Base-by-base conservation (phyloP, 2,329 filamentous ascomycete genomes). In the Talaromyces sp. region DNA sequence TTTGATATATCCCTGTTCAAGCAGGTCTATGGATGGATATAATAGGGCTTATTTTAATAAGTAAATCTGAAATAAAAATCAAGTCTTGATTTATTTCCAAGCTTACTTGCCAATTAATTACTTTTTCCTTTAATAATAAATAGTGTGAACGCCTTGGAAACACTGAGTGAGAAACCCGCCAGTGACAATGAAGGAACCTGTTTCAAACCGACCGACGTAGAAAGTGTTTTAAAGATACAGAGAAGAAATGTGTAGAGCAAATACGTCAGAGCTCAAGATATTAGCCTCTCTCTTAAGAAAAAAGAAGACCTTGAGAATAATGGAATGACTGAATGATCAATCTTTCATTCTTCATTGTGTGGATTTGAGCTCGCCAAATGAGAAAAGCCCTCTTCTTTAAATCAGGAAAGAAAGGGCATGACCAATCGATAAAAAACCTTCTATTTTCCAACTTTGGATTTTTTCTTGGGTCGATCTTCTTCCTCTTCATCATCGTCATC, bases 401-500 rank as follows among this genome's bases (percentile, higher is more conserved):
- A 7, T 7, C 35, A n/a, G 8, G 7, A 35, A 14, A 35, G 5
- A 43, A 19, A 21, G 19, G 5, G n/a, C 6, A 46, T 21, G 10
- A 17, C 19, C 41, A 46, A 19, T 46, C 17, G 32, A 46, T 46
- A 7, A 2, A 38, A 48, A 43, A 17, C 12, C 21, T 65, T 61
- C 63, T 70, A 75, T 68, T 72, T 72, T 26, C 68, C 69, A 60
- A 68, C 66, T 78, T 88, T 87, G 61, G 78, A 77, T 77, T 87
- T 87, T 79, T 87, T 87, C 77, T 86, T 87, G 14, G 85, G 85
- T 66, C 84, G 78, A 70, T 81, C 81, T 66, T 83, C 79, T 51
- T 73, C 75, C 19, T 74, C 72, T 51, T 76, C 76, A 56, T 69
- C 75, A 8, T 74, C 79, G 57, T 74, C 76, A 59, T 75, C 74